A percentile compares a stretch with the other conserved stretches of the same genome.
Evolutionary conservation across 202 grass and related monocot genomes (phyloP).

Genomic region (Panicum virgatum): DNA sequence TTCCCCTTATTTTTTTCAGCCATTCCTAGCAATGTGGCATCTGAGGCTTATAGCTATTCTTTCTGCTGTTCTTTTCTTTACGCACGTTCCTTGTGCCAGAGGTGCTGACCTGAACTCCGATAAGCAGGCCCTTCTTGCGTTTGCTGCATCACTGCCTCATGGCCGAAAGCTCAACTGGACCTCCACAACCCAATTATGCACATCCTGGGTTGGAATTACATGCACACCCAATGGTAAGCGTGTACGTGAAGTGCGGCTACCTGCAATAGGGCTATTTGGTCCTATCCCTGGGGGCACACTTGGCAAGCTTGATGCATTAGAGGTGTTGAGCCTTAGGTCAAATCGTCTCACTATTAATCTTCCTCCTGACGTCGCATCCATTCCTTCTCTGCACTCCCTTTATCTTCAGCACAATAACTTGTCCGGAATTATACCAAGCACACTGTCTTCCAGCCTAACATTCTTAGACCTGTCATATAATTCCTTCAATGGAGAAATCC

Average conservation of each 20-base stretch:
- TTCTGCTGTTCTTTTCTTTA: conserved; percentile 38
- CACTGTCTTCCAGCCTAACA: conserved; percentile 64
- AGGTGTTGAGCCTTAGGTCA: conserved; percentile 88
- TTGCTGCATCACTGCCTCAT: conserved; percentile 68
- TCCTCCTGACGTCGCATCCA: conserved; percentile 73
- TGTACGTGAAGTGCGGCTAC: conserved; percentile 62
- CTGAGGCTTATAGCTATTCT: conserved; percentile 38
- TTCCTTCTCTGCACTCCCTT: conserved; percentile 80
- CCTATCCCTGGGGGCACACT: conserved; percentile 65
- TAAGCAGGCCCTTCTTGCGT: conserved; percentile 76
- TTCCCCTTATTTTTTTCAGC: conserved; percentile 21
- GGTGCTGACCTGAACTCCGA: conserved; percentile 68
- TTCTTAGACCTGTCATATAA: conserved; percentile 93
- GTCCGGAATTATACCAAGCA: conserved; percentile 68
- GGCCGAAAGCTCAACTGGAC: conserved; percentile 87
- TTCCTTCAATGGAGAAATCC: conserved; percentile 76
- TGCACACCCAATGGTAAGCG: conserved; percentile 60
- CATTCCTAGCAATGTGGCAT: conserved; percentile 42
- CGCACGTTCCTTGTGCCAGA: conserved; percentile 37
- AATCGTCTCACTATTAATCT: conserved; percentile 76
- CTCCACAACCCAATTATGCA: conserved; percentile 58
- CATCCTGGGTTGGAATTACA: conserved; percentile 78
- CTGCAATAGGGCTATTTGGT: conserved; percentile 73
- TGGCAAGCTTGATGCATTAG: conserved; percentile 81
- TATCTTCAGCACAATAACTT: conserved; percentile 93